These are phyloP conservation scores for Aphanocladium album DNA, from an alignment of 2,329 filamentous ascomycete species.

Conservation along the genomic window DNA sequence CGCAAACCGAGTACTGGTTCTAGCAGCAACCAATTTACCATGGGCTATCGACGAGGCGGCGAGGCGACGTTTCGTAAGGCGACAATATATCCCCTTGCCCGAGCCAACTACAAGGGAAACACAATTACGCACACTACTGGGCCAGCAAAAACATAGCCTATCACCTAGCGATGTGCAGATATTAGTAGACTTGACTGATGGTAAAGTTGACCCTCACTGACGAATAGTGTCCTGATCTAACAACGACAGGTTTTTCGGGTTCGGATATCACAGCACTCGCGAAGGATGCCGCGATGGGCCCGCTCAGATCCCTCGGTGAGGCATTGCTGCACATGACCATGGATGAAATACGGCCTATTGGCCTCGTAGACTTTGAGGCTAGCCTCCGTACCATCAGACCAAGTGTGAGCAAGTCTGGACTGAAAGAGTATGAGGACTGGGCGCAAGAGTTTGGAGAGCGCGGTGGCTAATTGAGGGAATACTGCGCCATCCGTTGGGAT, in stretches of 20 bases:
- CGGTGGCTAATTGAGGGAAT: slow-evolving; percentile 55
- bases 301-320: slow-evolving; percentile 83
- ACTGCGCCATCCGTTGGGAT: not conserved
- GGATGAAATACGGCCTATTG: slow-evolving; percentile 88
- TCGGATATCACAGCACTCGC: slow-evolving; percentile 95
- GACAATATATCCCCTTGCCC: slow-evolving; percentile 93
- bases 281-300: slow-evolving; percentile 97
- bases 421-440: slow-evolving; percentile 93
- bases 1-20: slow-evolving; percentile 80
- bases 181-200: slow-evolving; percentile 78
- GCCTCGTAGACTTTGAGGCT: slow-evolving; percentile 74
- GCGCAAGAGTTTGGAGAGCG: slow-evolving; percentile 88
- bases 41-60: slow-evolving; percentile 99
- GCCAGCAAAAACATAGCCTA: slow-evolving; percentile 82
- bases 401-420: slow-evolving; percentile 77
- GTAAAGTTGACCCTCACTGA: slow-evolving; percentile 50
- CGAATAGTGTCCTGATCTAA: too few species aligned
- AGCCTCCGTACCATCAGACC: slow-evolving; percentile 83
- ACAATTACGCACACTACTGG: slow-evolving; percentile 74
- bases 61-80: slow-evolving; percentile 78
- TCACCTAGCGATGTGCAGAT: slow-evolving; percentile 64
- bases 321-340: slow-evolving; percentile 85
- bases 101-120: slow-evolving; percentile 74
- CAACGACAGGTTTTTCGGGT: slow-evolving; percentile 76
- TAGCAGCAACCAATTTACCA: slow-evolving; percentile 91